Evolutionary conservation across 2,329 filamentous ascomycete genomes (phyloP).

Genomic region (Pseudogymnoascus sp.): DNA sequence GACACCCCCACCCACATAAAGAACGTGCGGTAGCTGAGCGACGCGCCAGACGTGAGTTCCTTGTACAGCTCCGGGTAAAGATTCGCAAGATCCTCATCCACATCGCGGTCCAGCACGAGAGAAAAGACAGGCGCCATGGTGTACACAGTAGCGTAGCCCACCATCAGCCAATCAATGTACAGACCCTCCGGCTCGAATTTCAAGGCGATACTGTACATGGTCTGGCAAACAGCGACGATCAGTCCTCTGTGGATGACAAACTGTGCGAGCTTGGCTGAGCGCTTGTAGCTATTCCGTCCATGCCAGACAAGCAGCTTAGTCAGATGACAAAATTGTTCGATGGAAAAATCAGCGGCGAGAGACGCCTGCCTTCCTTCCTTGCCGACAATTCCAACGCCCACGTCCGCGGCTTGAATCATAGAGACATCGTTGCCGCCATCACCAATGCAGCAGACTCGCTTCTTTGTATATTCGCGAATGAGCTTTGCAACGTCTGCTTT

Average conservation of each 20-base stretch:
- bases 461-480: constrained; percentile 86
- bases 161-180: constrained; percentile 93
- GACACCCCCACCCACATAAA: constrained; percentile 95
- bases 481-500: constrained; percentile 90
- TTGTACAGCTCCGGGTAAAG: constrained; percentile 97
- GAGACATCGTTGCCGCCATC: constrained; percentile 97
- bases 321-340: constrained; percentile 89
- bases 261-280: constrained; percentile 88
- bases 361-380: constrained; percentile 95
- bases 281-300: constrained; percentile 93
- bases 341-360: constrained; percentile 91
- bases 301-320: constrained; percentile 99
- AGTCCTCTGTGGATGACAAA: constrained; percentile 97
- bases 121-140: constrained; percentile 90
- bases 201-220: constrained; percentile 90
- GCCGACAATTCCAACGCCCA: constrained; percentile 94
- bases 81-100: constrained; percentile 87
- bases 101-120: constrained; percentile 87
- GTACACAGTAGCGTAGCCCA: constrained; percentile 93
- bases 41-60: constrained; percentile 83
- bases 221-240: constrained; percentile 93
- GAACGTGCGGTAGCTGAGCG: constrained; percentile 86
- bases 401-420: constrained; percentile 98
- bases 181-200: constrained; percentile 89
- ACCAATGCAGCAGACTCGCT: constrained; percentile 93